These are phyloP conservation scores for Epichloe glyceriae DNA, from an alignment of 2,329 filamentous ascomycete genomes.

Conservation along the genomic window DNA sequence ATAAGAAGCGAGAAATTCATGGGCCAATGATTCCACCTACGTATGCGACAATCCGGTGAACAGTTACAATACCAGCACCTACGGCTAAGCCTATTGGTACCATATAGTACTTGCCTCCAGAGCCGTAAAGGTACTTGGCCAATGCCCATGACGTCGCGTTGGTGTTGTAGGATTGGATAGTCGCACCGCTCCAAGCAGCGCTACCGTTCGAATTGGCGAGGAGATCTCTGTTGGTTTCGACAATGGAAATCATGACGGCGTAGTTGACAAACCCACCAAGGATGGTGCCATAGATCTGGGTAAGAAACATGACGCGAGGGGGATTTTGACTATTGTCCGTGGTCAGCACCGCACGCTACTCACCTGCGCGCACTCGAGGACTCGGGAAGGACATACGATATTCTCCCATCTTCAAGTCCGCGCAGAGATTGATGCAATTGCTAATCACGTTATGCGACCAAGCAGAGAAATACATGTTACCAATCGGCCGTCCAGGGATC, in stretches of 20 bases:
- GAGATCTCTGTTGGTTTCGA: conserved; percentile 27
- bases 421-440: conserved; percentile 35
- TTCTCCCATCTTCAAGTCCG: conserved; percentile 45
- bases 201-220: conserved; percentile 26
- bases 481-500: conserved; percentile 36
- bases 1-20: background rate
- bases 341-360: background rate
- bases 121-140: conserved; percentile 29
- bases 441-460: conserved; percentile 45
- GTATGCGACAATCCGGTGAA: background rate
- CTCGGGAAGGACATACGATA: conserved; percentile 29
- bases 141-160: conserved; percentile 18
- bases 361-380: background rate
- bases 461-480: conserved; percentile 45
- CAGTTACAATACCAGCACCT: conserved; percentile 22
- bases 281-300: conserved; percentile 28
- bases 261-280: conserved; percentile 32
- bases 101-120: conserved; percentile 22
- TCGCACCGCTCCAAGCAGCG: conserved; percentile 34
- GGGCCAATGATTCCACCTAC: background rate
- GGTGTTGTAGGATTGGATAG: conserved; percentile 33
- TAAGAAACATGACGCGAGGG: conserved; percentile 26
- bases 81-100: conserved; percentile 27
- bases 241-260: conserved; percentile 31
- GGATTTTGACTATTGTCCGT: conserved; percentile 14